Conservation (phyloP, 495 filamentous ascomycete species). For the Gamarada debralockiae region DNA sequence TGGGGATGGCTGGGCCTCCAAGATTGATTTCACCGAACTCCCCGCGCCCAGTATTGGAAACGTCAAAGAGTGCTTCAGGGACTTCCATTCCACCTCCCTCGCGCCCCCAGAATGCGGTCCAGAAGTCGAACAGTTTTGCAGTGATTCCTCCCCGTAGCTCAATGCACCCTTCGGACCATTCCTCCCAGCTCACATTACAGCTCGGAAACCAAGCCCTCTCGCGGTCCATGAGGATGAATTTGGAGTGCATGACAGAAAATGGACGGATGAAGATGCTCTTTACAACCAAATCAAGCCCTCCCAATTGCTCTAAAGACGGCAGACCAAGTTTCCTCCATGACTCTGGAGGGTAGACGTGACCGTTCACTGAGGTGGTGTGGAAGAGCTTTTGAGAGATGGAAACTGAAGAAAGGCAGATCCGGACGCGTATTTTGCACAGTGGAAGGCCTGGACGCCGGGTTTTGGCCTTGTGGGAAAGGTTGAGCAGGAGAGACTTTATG, state of each 20-base stretch:
- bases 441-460: too few relatives aligned
- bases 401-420: constrained; percentile 62
- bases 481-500: constrained; percentile 28
- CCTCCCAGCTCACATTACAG: constrained; percentile 74
- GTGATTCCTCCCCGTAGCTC: constrained; percentile 54
- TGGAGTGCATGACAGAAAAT: constrained; percentile 74
- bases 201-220: constrained; percentile 56
- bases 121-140: constrained; percentile 53
- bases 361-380: constrained; percentile 52
- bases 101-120: constrained; percentile 49
- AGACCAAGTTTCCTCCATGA: constrained; percentile 57
- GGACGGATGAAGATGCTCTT: constrained; percentile 71
- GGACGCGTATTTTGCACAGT: constrained; percentile 39
- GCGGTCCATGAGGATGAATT: constrained; percentile 69
- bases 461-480: constrained; percentile 18
- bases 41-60: too few relatives aligned
- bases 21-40: too few relatives aligned
- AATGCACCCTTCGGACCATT: constrained; percentile 70
- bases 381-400: constrained; percentile 65
- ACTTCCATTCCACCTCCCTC: constrained; percentile 22
- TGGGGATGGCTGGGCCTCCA: too few relatives aligned
- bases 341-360: constrained; percentile 52
- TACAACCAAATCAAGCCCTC: constrained; percentile 56
- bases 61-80: neutral
- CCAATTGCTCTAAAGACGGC: constrained; percentile 45